These are phyloP conservation scores for Carallia brachiata DNA, from an alignment of 345 rosid genomes.

Conservation along the genomic window DNA sequence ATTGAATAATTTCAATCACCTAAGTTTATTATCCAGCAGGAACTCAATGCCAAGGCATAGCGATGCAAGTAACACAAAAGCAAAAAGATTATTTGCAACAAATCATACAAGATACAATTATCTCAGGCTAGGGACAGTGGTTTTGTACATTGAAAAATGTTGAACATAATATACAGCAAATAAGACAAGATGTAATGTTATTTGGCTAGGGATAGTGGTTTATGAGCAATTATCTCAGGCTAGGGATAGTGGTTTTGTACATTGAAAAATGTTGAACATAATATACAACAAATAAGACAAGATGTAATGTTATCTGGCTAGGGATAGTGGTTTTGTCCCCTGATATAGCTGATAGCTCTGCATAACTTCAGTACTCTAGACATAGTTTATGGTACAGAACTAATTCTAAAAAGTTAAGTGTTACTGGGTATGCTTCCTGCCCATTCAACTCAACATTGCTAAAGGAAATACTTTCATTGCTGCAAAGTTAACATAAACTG, in stretches of 20 bases:
- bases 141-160: conserved; percentile 43
- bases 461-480: not conserved
- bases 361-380: not conserved
- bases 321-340: not conserved
- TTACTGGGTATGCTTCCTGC: not conserved
- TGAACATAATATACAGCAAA: not conserved
- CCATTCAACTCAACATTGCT: too few relatives aligned
- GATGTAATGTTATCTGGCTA: not conserved
- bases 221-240: too few relatives aligned
- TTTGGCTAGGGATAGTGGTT: not conserved
- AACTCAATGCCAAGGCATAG: too few relatives aligned
- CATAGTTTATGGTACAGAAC: not conserved
- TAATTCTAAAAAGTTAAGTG: not conserved
- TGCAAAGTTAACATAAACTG: not conserved
- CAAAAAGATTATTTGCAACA: not conserved
- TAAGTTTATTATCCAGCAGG: too few relatives aligned
- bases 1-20: too few relatives aligned
- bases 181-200: not conserved
- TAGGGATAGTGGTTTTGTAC: conserved; percentile 44
- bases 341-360: not conserved
- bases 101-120: not conserved
- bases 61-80: too few relatives aligned
- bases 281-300: not conserved
- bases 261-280: conserved; percentile 26
- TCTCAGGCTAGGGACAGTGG: conserved; percentile 25